Evolutionary conservation across 2,329 filamentous ascomycete species (phyloP).

Genomic region (Pseudocercospora crystallina): DNA sequence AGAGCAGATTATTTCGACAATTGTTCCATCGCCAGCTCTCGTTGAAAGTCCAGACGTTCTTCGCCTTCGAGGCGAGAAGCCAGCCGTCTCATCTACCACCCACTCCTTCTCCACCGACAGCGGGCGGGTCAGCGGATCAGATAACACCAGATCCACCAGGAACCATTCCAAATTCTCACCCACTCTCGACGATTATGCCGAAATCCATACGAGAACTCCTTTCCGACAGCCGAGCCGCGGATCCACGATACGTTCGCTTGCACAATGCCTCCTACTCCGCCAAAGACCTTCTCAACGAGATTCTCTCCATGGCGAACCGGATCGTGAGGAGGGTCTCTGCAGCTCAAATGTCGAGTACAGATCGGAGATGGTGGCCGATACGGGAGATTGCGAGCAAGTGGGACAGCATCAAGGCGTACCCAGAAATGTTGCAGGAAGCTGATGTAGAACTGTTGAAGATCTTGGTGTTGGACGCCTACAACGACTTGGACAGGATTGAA

Average conservation of each 20-base stretch:
- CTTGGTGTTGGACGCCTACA: slow-evolving; percentile 21
- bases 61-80: background rate
- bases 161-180: too few relatives aligned
- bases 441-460: slow-evolving; percentile 22
- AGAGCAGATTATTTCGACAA: background rate
- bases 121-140: background rate
- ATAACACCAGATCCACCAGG: background rate
- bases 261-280: slow-evolving; percentile 16
- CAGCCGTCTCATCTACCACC: background rate
- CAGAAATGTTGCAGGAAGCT: slow-evolving; percentile 21
- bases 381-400: slow-evolving; percentile 22
- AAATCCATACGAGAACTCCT: slow-evolving; percentile 18
- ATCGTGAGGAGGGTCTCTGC: slow-evolving; percentile 16
- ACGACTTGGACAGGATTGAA: slow-evolving; percentile 18
- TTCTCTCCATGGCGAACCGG: slow-evolving; percentile 16
- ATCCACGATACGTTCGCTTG: slow-evolving; percentile 19
- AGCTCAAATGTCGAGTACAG: slow-evolving; percentile 14
- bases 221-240: slow-evolving; percentile 5
- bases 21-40: slow-evolving; percentile 5
- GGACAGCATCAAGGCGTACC: slow-evolving; percentile 21
- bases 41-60: background rate
- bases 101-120: background rate
- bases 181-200: slow-evolving; percentile 7
- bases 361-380: slow-evolving; percentile 17
- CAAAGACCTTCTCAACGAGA: slow-evolving; percentile 16